A percentile compares a stretch with the other conserved stretches of the same genome.
phyloP scores from a whole-genome alignment of 768 basidiomycete genomes.

The Coprinopsis marcescibilis region DNA sequence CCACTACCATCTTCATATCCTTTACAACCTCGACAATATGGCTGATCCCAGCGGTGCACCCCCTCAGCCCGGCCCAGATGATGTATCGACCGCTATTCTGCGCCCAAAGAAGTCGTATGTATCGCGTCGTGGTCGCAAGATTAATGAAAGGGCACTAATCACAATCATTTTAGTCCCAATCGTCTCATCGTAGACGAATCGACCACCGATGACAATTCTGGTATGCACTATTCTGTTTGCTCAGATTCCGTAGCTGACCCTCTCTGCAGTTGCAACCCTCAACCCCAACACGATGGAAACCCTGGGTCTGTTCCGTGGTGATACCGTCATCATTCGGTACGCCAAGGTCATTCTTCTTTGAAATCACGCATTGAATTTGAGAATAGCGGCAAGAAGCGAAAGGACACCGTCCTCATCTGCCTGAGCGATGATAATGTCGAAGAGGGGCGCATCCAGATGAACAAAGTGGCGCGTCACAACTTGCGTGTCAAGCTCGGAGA shows the following conservation, averaged over 20 bases:
- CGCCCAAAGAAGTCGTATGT: conserved; percentile 97
- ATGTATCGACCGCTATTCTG: conserved; percentile 91
- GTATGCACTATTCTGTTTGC: no score
- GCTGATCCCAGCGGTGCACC: conserved; percentile 82
- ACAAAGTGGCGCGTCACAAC: conserved; percentile 99
- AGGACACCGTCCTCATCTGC: conserved; percentile 96
- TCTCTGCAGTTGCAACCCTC: conserved; percentile 75
- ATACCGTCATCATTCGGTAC: conserved; percentile 91
- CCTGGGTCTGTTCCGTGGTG: conserved; percentile 91
- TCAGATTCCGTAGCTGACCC: conserved; percentile 10
- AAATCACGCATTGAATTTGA: conserved; percentile 1
- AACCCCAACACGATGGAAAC: conserved; percentile 96
- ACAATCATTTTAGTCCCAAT: conserved; percentile 64
- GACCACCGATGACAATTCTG: conserved; percentile 92
- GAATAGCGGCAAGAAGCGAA: conserved; percentile 89
- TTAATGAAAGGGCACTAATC: conserved; percentile 11
- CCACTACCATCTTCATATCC: conserved; percentile 17
- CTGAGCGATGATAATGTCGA: conserved; percentile 94
- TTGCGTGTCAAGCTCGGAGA: conserved; percentile 96
- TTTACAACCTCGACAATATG: conserved; percentile 39
- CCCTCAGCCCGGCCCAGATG: conserved; percentile 81
- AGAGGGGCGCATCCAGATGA: conserved; percentile 96
- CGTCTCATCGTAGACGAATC: conserved; percentile 97
- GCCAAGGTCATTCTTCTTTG: background rate
- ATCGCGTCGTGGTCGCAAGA: conserved; percentile 11